Base-by-base conservation (phyloP, 1,284 basidiomycete genomes). In the Apiotrichum domesticum region DNA sequence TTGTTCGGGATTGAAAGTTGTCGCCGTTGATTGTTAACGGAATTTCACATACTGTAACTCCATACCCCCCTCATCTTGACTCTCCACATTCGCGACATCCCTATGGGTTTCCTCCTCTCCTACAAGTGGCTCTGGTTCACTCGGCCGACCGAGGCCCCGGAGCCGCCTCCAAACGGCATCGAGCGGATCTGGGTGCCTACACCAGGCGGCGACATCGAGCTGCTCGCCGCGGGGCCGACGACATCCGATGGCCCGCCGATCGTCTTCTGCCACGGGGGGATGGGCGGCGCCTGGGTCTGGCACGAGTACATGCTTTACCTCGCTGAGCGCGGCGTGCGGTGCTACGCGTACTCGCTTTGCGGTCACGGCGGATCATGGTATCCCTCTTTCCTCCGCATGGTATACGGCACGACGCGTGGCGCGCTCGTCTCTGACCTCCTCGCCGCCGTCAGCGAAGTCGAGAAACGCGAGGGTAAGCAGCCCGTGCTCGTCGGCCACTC, bases 251-350 rank as follows among this genome's bases (percentile, higher is more conserved):
- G 44, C 44, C 51, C 51, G 1, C 47, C 52, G 2, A 51, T 57
- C 48, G 15, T 57, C 13, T 57, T 57, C 52, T 51, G 52, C 44
- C 56, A 57, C 14, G 56, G 56, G 13, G 56, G 56, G 0, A 57
- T 57, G 56, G 56, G 56, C 37, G 47, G 51, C 37, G 56, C 56
- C 1, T 57, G 56, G 56, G 56, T 57, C 7, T 57, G 56, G 56
- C 39, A 41, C 1, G 56, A 57, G 29, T 57, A 54, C 52, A 57
- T 57, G 56, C 33, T 5, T 3, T 57, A 54, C 52, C 56, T 57
- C 39, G 14, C 48, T 0, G 15, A 4, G 6, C 21, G 10, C 29
- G 56, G 56, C 4, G 52, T 57, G 32, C 48, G 48, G 33, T 46
- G 47, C 34, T 57, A 57, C 43, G 56, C 56, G 1, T 21, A 54